Evolutionary conservation across 163 green algal species (phyloP), one percentile per base, ranked within the genome.

Genomic region (Volvox carteri): DNA sequence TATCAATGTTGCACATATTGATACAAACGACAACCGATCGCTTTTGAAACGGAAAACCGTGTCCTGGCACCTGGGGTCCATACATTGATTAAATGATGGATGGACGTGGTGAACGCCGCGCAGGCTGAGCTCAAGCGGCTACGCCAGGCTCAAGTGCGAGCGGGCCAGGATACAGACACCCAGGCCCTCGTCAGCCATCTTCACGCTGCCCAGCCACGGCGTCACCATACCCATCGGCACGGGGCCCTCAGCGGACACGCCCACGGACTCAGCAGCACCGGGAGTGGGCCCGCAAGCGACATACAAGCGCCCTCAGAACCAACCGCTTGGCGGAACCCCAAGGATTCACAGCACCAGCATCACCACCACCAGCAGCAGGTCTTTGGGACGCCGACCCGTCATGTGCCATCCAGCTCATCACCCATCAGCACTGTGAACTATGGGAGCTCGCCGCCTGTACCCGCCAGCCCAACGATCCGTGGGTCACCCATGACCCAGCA

Each of bases 371-470:
- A 19, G 54, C 67, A 52, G 39, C 70, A 52, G 6, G 73, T 65
- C 28, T 12, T 44, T 42, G 48, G 67, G 21, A 88, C 83, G 14
- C 83, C 83, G 1, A 88, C 83, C 9, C 83, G 83, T 18, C 67
- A 88, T 70, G 11, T 75, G 37, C 83, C 83, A 23, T 74, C 83
- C 50, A 50, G n/a, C 33, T 42, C 65, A 12, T 88, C 83, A 2
- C 83, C 83, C 83, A 88, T 88, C 23, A 88, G 83, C 68, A 88
- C 83, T 4, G 68, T 88, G 1, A 81, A 88, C 68, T 88, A 88
- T 28, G 83, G 33, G 4, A 25, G 19, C n/a, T 60, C 83, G 35
- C 83, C 83, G 16, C 83, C 14, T 3, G 12, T 35, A 46, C 21
- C 65, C 1, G 81, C 21, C 46, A 25, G 35, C 46, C 11, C 78